Evolutionary conservation across 1,284 basidiomycete genomes (phyloP).

Genomic region (Agaricales sp.): DNA sequence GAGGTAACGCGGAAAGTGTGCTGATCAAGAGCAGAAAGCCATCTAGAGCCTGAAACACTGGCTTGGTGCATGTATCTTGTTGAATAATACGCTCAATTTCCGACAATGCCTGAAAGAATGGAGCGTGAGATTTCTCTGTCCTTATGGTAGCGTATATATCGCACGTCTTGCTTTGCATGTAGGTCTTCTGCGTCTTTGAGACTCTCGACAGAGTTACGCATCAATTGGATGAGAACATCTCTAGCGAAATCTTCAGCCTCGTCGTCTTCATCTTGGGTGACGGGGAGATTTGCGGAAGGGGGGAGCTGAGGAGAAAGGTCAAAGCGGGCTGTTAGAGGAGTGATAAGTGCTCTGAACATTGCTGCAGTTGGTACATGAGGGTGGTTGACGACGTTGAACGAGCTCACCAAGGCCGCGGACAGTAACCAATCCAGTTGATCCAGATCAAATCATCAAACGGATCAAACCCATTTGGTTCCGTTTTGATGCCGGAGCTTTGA

Average conservation of each 20-base stretch:
- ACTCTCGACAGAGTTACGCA: conserved; percentile 57
- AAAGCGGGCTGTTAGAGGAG: conserved; percentile 1
- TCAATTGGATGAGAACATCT: conserved; percentile 60
- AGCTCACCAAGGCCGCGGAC: background rate
- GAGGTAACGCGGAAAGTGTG: conserved; percentile 28
- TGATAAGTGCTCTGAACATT: background rate
- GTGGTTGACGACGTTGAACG: background rate
- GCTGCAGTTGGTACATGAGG: background rate
- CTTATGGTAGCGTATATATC: conserved; percentile 12
- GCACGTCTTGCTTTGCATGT: conserved; percentile 40
- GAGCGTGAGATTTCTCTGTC: no score
- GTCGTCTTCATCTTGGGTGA: background rate
- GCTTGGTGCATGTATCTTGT: conserved; percentile 52
- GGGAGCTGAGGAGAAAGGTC: background rate
- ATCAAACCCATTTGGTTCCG: no score
- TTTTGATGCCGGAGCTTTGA: no score
- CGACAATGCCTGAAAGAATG: conserved; percentile 35
- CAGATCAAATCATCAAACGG: no score
- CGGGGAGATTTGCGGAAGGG: background rate
- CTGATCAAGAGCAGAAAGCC: conserved; percentile 68
- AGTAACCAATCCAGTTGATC: no score
- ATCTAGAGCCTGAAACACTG: conserved; percentile 69
- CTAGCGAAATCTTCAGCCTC: conserved; percentile 55
- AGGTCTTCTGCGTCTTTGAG: conserved; percentile 44
- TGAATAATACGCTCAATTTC: conserved; percentile 53